Conservation (phyloP, 2,329 filamentous ascomycete species). For the Hypomyces perniciosus region DNA sequence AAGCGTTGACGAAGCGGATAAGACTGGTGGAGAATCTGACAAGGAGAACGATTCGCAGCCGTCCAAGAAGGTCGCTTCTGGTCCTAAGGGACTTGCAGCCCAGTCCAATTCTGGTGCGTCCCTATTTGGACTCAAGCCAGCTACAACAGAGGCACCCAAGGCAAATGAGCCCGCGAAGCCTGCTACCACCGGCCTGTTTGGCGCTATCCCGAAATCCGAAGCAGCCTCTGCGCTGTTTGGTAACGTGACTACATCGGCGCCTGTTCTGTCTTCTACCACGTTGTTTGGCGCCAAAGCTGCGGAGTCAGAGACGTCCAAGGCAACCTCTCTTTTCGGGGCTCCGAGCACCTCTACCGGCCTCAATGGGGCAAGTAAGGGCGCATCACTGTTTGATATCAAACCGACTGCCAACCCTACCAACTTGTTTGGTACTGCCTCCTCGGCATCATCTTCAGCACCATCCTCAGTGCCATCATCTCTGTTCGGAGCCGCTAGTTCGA, state of each 20-base stretch:
- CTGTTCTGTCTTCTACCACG: conserved; percentile 20
- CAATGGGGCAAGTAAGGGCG: background rate
- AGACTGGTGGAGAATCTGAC: conserved; percentile 36
- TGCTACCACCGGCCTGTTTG: conserved; percentile 32
- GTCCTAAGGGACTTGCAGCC: conserved; percentile 24
- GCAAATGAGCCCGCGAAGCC: conserved; percentile 24
- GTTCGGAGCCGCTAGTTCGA: conserved; percentile 24
- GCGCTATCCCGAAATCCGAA: conserved; percentile 26
- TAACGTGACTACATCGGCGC: conserved; percentile 23
- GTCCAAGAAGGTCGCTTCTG: conserved; percentile 25
- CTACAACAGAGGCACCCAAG: conserved; percentile 23
- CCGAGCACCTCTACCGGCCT: background rate
- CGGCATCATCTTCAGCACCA: conserved; percentile 6
- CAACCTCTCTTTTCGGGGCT: conserved; percentile 12
- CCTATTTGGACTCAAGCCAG: conserved; percentile 30
- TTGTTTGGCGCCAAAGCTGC: conserved; percentile 31
- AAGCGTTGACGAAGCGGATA: conserved; percentile 22
- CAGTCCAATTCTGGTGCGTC: conserved; percentile 25
- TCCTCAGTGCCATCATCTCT: conserved; percentile 19
- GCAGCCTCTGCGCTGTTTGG: conserved; percentile 35
- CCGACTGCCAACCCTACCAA: conserved; percentile 7
- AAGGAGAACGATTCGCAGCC: conserved; percentile 38
- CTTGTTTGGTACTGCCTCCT: conserved; percentile 11
- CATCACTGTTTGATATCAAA: conserved; percentile 14
- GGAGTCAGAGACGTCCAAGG: conserved; percentile 20